Conservation (phyloP, 2,329 filamentous ascomycete species). For the Arthroderma uncinatum region DNA sequence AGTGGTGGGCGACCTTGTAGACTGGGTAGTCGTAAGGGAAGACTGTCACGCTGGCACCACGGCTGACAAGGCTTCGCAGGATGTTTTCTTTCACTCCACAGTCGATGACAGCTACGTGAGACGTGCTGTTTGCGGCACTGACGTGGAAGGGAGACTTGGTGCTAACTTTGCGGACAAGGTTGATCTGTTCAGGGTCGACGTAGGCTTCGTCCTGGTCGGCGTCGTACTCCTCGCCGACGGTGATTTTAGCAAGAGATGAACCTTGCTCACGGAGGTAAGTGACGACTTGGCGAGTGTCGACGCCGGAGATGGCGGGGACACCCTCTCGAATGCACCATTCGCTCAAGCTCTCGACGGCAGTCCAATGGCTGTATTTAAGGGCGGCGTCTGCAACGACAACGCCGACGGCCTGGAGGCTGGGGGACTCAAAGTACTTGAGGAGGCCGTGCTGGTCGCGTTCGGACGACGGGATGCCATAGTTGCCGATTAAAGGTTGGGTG, state of each 20-base stretch:
- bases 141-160: constrained; percentile 98
- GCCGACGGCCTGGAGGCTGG: constrained; percentile 90
- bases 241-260: constrained; percentile 88
- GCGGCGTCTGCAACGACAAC: constrained; percentile 94
- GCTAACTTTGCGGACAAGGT: constrained; percentile 89
- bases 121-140: constrained; percentile 66
- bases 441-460: constrained; percentile 79
- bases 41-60: constrained; percentile 82
- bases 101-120: constrained; percentile 90
- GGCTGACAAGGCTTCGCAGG: constrained; percentile 80
- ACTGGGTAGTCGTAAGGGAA: constrained; percentile 97
- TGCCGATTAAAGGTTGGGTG: constrained; percentile 94
- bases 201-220: constrained; percentile 96
- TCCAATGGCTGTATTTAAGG: constrained; percentile 95
- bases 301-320: constrained; percentile 88
- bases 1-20: constrained; percentile 95
- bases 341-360: constrained; percentile 82
- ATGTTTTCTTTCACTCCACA: constrained; percentile 99
- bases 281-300: constrained; percentile 94
- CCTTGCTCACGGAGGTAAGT: constrained; percentile 92
- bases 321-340: constrained; percentile 96
- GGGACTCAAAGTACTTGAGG: constrained; percentile 95
- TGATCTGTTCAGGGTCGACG: constrained; percentile 89
- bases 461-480: constrained; percentile 89
- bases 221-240: constrained; percentile 94